Evolutionary conservation across 1,284 basidiomycete species (phyloP), one percentile per base, ranked within the genome.

Genomic region (Boletus smithii): DNA sequence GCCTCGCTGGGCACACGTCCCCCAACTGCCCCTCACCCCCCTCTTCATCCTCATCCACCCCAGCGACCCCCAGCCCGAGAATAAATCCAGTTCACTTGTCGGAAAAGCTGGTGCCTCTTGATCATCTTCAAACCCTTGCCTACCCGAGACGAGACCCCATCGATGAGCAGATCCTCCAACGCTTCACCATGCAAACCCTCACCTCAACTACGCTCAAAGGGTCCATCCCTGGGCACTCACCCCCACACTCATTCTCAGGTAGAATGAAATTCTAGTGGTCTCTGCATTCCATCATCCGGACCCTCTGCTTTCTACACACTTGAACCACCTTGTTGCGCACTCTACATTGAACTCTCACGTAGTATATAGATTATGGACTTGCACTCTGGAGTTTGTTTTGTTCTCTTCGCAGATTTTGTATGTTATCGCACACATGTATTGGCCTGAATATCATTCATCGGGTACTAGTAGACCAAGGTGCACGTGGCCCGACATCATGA

Each of bases 81-180:
- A 41, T 66, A 46, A 48, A 51, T 42, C 51, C 62, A 29, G 42
- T 56, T 54, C 55, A 62, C 46, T 51, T 59, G 37, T 58, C 65
- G 4, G 70, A 65, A 42, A 69, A 73, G 38, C 70, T 83, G 3
- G 81, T 84, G 5, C 81, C 81, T 16, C 69, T 83, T 23, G 79
- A 83, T 59, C 73, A 79, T 47, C 76, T 84, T 11, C 73, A 80
- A 60, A 73, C 67, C 43, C 67, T 73, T 16, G 65, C 76, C 13
- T 73, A 69, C 30, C 73, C 74, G 24, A 68, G 74, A 52, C 74
- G 81, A 30, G 73, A 83, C 53, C 81, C 81, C 36, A 70, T 70
- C 5, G 81, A 83, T 55, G 77, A 81, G 53, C 74, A 77, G 52
- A 66, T 81, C 42, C 61, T 83, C 33, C 76, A 77, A 53, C 76